These are phyloP conservation scores for Fusarium phyllophilum DNA, from an alignment of 2,329 filamentous ascomycete genomes.

Conservation along the genomic window DNA sequence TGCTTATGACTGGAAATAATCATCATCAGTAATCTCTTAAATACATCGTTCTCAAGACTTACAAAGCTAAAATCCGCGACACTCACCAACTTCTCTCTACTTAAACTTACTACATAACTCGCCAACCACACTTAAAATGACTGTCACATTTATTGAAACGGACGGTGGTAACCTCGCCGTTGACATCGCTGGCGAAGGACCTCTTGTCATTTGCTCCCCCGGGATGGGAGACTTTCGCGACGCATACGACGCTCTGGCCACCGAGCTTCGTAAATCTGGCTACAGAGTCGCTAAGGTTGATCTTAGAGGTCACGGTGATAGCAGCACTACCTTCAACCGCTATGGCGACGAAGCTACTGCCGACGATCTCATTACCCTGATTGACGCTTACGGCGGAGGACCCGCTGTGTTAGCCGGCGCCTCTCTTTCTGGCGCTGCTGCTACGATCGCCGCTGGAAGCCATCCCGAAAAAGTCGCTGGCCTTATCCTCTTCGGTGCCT, in stretches of 20 bases:
- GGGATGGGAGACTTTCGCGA: conserved; percentile 30
- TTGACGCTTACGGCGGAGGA: conserved; percentile 10
- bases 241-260: conserved; percentile 13
- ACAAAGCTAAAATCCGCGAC: not conserved
- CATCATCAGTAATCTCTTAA: not conserved
- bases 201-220: conserved; percentile 29
- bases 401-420: conserved; percentile 14
- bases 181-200: conserved; percentile 16
- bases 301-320: conserved; percentile 29
- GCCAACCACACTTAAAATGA: not conserved
- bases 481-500: conserved; percentile 12
- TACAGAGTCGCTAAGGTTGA: conserved; percentile 27
- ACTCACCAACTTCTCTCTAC: not conserved
- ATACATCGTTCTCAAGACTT: not conserved
- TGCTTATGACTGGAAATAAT: fast-evolving
- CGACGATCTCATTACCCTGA: conserved; percentile 10
- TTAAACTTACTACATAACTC: not conserved
- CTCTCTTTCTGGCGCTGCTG: conserved; percentile 17
- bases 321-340: conserved; percentile 4
- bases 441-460: conserved; percentile 20
- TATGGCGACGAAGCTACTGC: conserved; percentile 28
- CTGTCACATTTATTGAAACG: conserved; percentile 23
- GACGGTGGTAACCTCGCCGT: conserved; percentile 29
- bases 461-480: conserved; percentile 22
- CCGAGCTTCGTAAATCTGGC: conserved; percentile 1